phyloP scores from a whole-genome alignment of 1,139 yeast genomes.

The Kodamaea ohmeri region DNA sequence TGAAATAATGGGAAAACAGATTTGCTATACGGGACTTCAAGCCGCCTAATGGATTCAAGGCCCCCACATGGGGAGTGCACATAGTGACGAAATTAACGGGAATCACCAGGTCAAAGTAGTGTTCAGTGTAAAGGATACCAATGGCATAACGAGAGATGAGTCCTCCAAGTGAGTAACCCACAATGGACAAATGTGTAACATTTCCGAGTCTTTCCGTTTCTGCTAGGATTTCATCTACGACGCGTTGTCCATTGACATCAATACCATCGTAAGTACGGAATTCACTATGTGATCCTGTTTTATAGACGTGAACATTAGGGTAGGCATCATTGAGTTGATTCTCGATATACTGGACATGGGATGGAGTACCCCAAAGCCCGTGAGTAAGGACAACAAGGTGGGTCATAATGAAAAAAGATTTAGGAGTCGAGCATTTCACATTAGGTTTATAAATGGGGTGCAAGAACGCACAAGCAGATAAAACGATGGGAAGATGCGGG shows the following conservation, averaged over 20 bases:
- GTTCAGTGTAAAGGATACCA: slow-evolving; percentile 59
- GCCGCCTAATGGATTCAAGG: slow-evolving; percentile 57
- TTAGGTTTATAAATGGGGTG: no score
- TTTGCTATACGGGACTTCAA: slow-evolving; percentile 40
- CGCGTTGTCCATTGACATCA: slow-evolving; percentile 77
- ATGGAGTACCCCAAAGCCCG: slow-evolving; percentile 79
- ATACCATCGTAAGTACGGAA: slow-evolving; percentile 83
- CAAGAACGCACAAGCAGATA: no score
- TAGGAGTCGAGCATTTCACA: not conserved
- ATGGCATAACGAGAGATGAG: slow-evolving; percentile 72
- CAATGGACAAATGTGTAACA: slow-evolving; percentile 59
- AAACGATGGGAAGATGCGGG: no score
- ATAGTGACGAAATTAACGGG: slow-evolving; percentile 70
- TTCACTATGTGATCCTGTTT: slow-evolving; percentile 61
- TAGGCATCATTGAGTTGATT: slow-evolving; percentile 18
- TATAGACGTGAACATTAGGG: slow-evolving; percentile 43
- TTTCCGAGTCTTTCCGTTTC: slow-evolving; percentile 39
- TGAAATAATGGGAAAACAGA: slow-evolving; percentile 53
- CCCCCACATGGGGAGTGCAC: slow-evolving; percentile 84
- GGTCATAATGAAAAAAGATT: slow-evolving; percentile 9
- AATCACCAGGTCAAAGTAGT: slow-evolving; percentile 46
- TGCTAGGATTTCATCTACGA: slow-evolving; percentile 60
- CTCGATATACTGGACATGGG: slow-evolving; percentile 62
- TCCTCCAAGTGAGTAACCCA: slow-evolving; percentile 86
- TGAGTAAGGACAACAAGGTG: slow-evolving; percentile 75